Evolutionary conservation across 352 stramenopile species (phyloP).

Genomic region (Phytopythium delawarense): DNA sequence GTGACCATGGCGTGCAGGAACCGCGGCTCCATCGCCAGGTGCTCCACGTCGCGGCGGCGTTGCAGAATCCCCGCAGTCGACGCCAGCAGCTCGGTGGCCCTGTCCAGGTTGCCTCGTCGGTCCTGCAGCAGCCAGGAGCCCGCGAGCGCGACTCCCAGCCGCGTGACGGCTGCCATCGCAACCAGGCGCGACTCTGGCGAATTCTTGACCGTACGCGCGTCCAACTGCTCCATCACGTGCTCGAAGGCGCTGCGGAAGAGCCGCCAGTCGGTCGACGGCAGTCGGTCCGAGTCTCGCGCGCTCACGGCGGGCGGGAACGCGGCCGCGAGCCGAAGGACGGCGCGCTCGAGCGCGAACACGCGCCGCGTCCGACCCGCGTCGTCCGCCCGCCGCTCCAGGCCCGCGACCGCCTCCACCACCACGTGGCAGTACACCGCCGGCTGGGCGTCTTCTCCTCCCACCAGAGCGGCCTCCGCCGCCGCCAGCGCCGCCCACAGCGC

Average conservation of each 20-base stretch:
- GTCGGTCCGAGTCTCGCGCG: neutral
- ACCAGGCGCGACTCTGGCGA: neutral
- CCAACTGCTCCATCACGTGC: slow-evolving; percentile 14
- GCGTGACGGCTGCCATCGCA: slow-evolving; percentile 11
- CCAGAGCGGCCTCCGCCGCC: neutral
- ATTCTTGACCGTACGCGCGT: neutral
- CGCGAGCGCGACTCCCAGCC: slow-evolving; percentile 23
- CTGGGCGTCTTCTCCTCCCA: neutral
- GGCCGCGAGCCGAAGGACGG: neutral
- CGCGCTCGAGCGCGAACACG: slow-evolving; percentile 1
- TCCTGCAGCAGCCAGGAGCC: slow-evolving; percentile 32
- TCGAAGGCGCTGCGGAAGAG: slow-evolving; percentile 19
- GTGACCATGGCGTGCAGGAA: slow-evolving; percentile 41
- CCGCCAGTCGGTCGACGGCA: slow-evolving; percentile 9
- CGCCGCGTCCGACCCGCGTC: neutral
- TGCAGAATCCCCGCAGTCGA: slow-evolving; percentile 14
- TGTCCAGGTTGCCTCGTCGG: slow-evolving; percentile 10
- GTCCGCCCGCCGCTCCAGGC: neutral
- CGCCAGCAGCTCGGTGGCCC: slow-evolving; percentile 21
- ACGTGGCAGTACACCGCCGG: slow-evolving; percentile 4
- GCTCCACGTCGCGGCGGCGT: slow-evolving; percentile 2
- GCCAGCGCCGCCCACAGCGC: slow-evolving; percentile 9
- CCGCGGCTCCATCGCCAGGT: slow-evolving; percentile 23
- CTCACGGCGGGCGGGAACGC: neutral
- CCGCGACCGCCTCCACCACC: neutral